Evolutionary conservation across 352 stramenopile genomes (phyloP), one percentile per base, ranked within the genome.

Genomic region (Pythium chondricola): DNA sequence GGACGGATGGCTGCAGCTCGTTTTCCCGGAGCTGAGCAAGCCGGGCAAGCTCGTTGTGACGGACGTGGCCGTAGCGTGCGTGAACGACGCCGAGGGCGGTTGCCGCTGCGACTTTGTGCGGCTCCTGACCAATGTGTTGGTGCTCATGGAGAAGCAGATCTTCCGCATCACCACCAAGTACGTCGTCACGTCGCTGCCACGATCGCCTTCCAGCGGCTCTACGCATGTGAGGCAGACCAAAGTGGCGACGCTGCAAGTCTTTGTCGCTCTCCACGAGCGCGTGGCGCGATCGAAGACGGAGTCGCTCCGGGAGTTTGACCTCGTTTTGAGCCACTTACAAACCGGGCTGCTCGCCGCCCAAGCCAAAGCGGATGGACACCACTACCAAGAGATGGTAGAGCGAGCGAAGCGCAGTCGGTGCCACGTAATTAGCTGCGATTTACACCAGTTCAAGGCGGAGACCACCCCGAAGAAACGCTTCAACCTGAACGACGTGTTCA

Each of bases 401-500:
- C 55, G 58, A 2, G 74, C 71, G 6, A 63, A 43, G 7, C 26
- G 22, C 38, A 89, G 61, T 45, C 60, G 51, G 25, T 89, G 78
- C 53, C 78, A 89, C 48, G 78, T 89, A 20, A 54, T 87, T 0
- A 74, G 74, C 24, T 89, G 78, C 43, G 58, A 66, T 43, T 36
- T 87, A 50, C 78, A 89, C 30, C 50, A 52, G 40, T 31, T 56
- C 21, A 47, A 57, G 16, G 32, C 8, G 38, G 36, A 37, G 36
- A 42, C 14, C 31, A 20, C 24, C 18, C 39, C 17, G 6, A 37
- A 22, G 18, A 13, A 21, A 74, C 70, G 22, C 44, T 84, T 38
- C 63, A 68, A 39, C 24, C 61, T 91, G n/a, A 58, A 67, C 14
- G 80, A 89, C 20, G 69, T 93, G 4, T 90, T 93, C 45, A 55